Percentiles rank a stretch among this genome's conserved stretches.
phyloP scores from a whole-genome alignment of 108 stramenopile species.

The Pseudonitzschia delicatissima region DNA sequence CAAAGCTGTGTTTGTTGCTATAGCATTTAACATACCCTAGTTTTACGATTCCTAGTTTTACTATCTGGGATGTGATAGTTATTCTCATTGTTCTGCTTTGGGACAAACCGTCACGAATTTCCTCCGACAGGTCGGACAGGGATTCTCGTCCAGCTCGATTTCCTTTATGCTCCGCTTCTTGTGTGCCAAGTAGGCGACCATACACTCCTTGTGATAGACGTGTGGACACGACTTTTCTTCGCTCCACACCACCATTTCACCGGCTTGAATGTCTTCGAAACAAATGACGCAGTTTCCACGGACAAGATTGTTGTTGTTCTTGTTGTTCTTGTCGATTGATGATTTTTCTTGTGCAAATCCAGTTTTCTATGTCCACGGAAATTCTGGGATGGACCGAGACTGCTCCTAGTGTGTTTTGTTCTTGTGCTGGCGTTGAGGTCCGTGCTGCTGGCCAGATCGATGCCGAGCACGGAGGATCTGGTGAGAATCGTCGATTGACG shows the following conservation, averaged over 20 bases:
- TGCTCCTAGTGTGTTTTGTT: background rate
- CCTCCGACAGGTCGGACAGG: background rate
- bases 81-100: no score
- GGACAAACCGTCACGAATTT: background rate
- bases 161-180: background rate
- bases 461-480: background rate
- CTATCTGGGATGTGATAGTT: no score
- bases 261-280: background rate
- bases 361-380: background rate
- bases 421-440: background rate
- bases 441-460: background rate
- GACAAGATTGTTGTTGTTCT: background rate
- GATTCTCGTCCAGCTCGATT: background rate
- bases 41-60: no score
- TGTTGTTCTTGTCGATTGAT: background rate
- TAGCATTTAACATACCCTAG: no score
- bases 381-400: background rate
- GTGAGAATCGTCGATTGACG: background rate
- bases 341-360: background rate
- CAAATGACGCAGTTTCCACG: background rate
- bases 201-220: background rate
- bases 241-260: background rate
- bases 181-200: background rate
- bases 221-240: background rate
- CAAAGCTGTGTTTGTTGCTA: no score